A percentile compares a stretch with the other conserved stretches of the same genome.
These are phyloP conservation scores for Hibiscus trionum DNA, from an alignment of 345 rosid genomes.

Conservation along the genomic window DNA sequence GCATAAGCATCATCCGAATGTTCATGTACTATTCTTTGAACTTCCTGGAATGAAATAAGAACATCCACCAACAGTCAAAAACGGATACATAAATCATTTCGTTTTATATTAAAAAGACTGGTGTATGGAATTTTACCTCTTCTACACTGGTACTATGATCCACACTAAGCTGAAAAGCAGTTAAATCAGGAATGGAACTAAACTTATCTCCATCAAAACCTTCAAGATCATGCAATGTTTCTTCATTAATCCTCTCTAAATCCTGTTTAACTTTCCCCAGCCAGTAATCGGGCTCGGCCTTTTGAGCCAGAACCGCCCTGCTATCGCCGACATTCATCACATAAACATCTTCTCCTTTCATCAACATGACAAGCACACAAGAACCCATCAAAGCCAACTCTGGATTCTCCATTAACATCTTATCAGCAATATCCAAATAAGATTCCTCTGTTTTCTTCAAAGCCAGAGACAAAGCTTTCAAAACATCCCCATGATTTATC, in stretches of 20 bases:
- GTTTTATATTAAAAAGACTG: background rate
- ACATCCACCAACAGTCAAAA: background rate
- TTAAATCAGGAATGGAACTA: slow-evolving; percentile 23
- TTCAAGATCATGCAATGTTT: slow-evolving; percentile 61
- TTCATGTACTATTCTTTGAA: slow-evolving; percentile 64
- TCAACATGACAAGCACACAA: slow-evolving; percentile 84
- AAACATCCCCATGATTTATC: slow-evolving; percentile 56
- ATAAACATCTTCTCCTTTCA: slow-evolving; percentile 95
- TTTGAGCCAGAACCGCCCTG: slow-evolving; percentile 80
- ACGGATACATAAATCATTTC: background rate
- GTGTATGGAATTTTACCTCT: slow-evolving; percentile 38
- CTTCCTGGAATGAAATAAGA: slow-evolving; percentile 50
- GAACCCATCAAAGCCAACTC: slow-evolving; percentile 96
- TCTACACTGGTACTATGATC: slow-evolving; percentile 83
- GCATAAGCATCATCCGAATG: slow-evolving; percentile 75
- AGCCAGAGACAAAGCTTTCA: slow-evolving; percentile 76
- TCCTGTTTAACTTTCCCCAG: slow-evolving; percentile 63
- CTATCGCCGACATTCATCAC: slow-evolving; percentile 97
- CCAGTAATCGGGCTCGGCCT: slow-evolving; percentile 57
- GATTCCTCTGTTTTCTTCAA: slow-evolving; percentile 82
- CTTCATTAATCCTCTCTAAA: slow-evolving; percentile 82
- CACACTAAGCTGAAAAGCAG: slow-evolving; percentile 61
- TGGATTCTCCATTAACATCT: slow-evolving; percentile 78
- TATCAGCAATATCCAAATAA: slow-evolving; percentile 74
- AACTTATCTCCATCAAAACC: slow-evolving; percentile 33